Percentiles rank a stretch among this genome's conserved stretches.
Evolutionary conservation across 148 eudicot species (phyloP).

Genomic region (Diospyros lotus): DNA sequence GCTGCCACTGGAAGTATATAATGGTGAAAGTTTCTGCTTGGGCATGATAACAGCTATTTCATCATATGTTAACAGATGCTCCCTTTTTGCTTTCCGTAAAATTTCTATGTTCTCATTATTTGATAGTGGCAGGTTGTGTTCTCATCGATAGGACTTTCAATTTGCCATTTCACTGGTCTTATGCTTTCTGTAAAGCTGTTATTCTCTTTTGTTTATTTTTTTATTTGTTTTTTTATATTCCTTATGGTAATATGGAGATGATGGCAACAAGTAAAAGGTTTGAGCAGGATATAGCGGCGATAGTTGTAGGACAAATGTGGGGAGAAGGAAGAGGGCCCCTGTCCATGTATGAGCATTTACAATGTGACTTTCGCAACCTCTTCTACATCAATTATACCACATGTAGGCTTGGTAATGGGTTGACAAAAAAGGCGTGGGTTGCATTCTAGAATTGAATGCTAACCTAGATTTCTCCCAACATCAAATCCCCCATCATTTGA

Average conservation of each 20-base stretch:
- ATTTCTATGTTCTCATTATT: neutral
- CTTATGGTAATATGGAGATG: conserved; percentile 46
- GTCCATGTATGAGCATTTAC: conserved; percentile 68
- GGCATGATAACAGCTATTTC: neutral
- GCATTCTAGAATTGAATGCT: conserved; percentile 78
- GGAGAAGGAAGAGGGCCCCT: conserved; percentile 66
- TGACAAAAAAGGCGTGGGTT: conserved; percentile 75
- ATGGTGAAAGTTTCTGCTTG: neutral
- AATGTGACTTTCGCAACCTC: conserved; percentile 82
- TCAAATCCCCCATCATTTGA: neutral
- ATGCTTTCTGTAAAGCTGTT: neutral
- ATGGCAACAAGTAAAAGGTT: conserved; percentile 75
- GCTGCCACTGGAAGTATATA: neutral
- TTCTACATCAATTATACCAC: conserved; percentile 43
- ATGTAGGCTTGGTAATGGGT: conserved; percentile 52
- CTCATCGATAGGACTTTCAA: neutral
- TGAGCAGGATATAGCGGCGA: conserved; percentile 48
- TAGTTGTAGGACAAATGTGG: conserved; percentile 19
- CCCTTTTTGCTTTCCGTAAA: neutral
- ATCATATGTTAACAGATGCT: neutral
- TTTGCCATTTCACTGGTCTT: no score
- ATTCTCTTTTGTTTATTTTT: neutral
- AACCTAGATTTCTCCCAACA: conserved; percentile 85
- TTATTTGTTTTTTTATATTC: neutral
- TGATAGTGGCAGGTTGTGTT: neutral